Evolutionary conservation across 257 asterid genomes (phyloP).

Genomic region (Thymus mandschuricus): DNA sequence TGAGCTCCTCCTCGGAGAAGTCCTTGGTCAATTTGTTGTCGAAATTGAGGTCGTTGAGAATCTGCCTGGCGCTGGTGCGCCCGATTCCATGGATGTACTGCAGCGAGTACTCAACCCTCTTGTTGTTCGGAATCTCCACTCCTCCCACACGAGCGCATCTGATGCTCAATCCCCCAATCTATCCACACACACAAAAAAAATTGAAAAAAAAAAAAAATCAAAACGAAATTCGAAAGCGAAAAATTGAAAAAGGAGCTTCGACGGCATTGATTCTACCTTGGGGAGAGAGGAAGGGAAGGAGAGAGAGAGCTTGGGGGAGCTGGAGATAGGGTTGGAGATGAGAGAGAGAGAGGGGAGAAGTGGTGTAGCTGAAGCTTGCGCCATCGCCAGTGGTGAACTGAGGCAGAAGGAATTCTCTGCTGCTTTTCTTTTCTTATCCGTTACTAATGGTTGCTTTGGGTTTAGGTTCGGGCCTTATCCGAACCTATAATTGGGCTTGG

Average conservation of each 20-base stretch:
- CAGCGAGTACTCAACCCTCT: constrained; percentile 83
- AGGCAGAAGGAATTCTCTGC: background rate
- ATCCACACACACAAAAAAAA: background rate
- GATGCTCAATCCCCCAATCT: constrained; percentile 80
- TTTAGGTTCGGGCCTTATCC: background rate
- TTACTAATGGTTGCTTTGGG: constrained; percentile 21
- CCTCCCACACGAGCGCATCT: constrained; percentile 98
- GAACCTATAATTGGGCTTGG: constrained; percentile 24
- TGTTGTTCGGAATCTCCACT: constrained; percentile 95
- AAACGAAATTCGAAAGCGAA: background rate
- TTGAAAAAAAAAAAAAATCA: background rate
- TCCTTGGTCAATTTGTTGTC: constrained; percentile 85
- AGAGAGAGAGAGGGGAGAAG: constrained; percentile 67
- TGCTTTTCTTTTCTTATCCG: constrained; percentile 30
- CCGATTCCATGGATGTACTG: constrained; percentile 98
- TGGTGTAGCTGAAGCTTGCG: constrained; percentile 72
- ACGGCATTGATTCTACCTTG: constrained; percentile 46
- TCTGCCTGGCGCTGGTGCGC: constrained; percentile 71
- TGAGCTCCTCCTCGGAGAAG: constrained; percentile 89
- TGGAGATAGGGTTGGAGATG: constrained; percentile 53
- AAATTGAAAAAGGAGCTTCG: background rate
- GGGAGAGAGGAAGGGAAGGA: constrained; percentile 53
- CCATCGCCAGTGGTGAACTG: constrained; percentile 44
- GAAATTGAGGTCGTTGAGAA: constrained; percentile 63
- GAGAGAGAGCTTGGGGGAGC: constrained; percentile 42